Percentiles rank a stretch among this genome's conserved stretches.
These are phyloP conservation scores for Sclerospora graminicola DNA, from an alignment of 352 stramenopile genomes.

Conservation along the genomic window DNA sequence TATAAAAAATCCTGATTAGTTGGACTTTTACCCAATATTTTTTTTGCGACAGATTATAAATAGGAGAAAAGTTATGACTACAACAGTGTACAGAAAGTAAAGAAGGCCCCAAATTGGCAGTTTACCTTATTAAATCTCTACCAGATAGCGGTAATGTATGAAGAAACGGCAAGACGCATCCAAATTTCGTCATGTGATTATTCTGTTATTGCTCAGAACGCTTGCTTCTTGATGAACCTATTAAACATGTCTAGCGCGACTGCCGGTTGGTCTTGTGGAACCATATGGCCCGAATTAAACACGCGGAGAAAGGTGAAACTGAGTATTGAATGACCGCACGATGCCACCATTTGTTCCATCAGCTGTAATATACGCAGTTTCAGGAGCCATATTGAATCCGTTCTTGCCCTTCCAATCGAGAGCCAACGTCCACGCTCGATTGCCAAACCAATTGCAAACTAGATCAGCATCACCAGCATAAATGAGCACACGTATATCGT, in stretches of 20 bases:
- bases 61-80: no score
- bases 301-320: constrained; percentile 94
- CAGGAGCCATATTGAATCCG: constrained; percentile 64
- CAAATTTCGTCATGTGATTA: neutral
- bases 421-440: constrained; percentile 88
- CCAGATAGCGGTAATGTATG: neutral
- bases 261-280: constrained; percentile 88
- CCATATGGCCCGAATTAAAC: constrained; percentile 92
- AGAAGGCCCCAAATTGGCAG: no score
- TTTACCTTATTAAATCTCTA: no score
- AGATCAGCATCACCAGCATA: constrained; percentile 96
- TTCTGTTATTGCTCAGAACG: constrained; percentile 18
- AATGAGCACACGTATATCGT: constrained; percentile 77
- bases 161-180: neutral
- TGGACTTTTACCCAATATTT: no score
- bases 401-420: constrained; percentile 88
- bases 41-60: no score
- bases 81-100: no score
- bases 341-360: constrained; percentile 26
- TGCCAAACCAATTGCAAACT: constrained; percentile 96
- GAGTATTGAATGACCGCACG: constrained; percentile 42
- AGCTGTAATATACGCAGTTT: constrained; percentile 10
- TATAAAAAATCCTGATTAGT: no score
- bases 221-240: constrained; percentile 67
- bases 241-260: constrained; percentile 88